Conservation (phyloP, 148 eudicot species). For the Camellia sinensis region DNA sequence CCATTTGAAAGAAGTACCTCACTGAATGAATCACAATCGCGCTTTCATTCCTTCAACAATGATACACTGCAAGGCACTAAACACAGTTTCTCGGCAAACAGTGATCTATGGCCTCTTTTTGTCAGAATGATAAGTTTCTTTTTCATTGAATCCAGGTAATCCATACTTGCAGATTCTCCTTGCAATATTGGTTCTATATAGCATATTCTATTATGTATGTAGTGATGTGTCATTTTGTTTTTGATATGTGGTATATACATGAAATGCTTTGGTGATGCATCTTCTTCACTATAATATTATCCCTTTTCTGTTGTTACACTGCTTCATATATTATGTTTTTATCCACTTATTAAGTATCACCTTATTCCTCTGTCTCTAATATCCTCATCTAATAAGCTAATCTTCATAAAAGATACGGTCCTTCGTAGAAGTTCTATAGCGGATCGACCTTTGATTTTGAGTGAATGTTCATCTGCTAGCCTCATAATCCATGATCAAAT, state of each 20-base stretch:
- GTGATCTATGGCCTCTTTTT: conserved; percentile 62
- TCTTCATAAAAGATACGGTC: neutral
- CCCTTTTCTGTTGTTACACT: neutral
- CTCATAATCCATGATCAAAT: conserved; percentile 9
- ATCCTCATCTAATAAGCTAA: neutral
- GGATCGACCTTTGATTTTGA: neutral
- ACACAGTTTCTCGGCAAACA: conserved; percentile 21
- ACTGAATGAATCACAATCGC: conserved; percentile 16
- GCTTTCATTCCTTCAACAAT: conserved; percentile 18
- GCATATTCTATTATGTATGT: neutral
- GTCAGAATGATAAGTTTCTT: conserved; percentile 76
- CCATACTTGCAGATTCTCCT: neutral
- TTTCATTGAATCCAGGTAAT: conserved; percentile 66
- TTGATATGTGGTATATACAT: neutral
- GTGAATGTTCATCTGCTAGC: neutral
- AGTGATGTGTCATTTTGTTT: neutral
- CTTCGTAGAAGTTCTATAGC: neutral
- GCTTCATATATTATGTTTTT: conserved; percentile 1
- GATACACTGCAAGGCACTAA: conserved; percentile 26
- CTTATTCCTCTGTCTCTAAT: neutral
- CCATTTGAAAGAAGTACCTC: conserved; percentile 49
- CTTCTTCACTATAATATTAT: neutral
- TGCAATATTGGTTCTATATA: neutral
- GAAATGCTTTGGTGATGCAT: neutral
- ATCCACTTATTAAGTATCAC: neutral